Percentiles rank a stretch among this genome's conserved stretches.
These are phyloP conservation scores for Tribonema minus DNA, from an alignment of 108 stramenopile species.

Conservation along the genomic window DNA sequence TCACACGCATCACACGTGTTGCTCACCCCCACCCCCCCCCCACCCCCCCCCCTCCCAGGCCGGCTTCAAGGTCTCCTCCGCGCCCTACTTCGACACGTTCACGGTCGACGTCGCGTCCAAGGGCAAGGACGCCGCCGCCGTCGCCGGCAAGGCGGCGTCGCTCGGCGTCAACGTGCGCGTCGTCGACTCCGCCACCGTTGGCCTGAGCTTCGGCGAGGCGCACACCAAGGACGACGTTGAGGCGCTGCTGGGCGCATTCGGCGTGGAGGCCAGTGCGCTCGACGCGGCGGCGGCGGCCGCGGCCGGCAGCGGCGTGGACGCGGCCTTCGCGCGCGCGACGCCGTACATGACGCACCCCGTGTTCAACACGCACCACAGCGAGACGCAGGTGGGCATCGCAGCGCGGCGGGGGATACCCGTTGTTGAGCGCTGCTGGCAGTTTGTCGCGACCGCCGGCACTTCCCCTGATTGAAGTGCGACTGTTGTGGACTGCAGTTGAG, in stretches of 20 bases:
- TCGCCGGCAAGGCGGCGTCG: slow-evolving; percentile 68
- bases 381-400: no score
- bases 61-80: slow-evolving; percentile 25
- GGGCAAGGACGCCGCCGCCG: slow-evolving; percentile 62
- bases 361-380: slow-evolving; percentile 89
- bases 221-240: slow-evolving; percentile 76
- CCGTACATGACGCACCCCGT: slow-evolving; percentile 84
- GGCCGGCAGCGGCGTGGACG: slow-evolving; percentile 7
- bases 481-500: no score
- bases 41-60: background rate
- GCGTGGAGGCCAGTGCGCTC: slow-evolving; percentile 35
- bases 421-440: no score
- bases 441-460: no score
- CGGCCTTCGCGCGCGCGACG: slow-evolving; percentile 23
- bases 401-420: no score
- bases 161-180: slow-evolving; percentile 85
- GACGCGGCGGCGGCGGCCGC: slow-evolving; percentile 12
- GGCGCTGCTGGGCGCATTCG: slow-evolving; percentile 69
- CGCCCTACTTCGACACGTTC: slow-evolving; percentile 91
- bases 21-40: no score
- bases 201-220: slow-evolving; percentile 89
- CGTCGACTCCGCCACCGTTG: slow-evolving; percentile 76
- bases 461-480: no score
- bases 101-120: slow-evolving; percentile 10
- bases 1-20: no score